phyloP scores from a whole-genome alignment of 2,329 filamentous ascomycete species.

The Biscogniauxia marginata region DNA sequence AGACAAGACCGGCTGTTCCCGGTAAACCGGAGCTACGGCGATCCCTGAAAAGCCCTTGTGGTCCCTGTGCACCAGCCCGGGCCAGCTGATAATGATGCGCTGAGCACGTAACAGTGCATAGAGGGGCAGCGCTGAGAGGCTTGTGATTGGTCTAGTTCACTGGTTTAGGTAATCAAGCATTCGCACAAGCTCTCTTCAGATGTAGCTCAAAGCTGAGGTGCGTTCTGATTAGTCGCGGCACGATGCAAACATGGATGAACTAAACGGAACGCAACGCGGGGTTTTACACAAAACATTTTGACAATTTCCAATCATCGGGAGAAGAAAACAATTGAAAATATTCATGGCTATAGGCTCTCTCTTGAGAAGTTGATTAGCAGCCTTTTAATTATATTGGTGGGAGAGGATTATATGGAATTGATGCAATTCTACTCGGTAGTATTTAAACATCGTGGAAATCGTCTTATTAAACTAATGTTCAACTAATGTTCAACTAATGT shows the following conservation, averaged over 20 bases:
- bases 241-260: not conserved
- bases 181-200: conserved; percentile 7
- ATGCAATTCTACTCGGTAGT: not conserved
- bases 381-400: not conserved
- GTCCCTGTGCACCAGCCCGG: conserved; percentile 1
- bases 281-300: not conserved
- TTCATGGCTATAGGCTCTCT: not conserved
- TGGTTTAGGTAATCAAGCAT: conserved; percentile 8
- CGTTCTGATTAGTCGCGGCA: not conserved
- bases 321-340: not conserved
- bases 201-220: not conserved
- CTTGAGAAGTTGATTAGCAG: not conserved
- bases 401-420: not conserved
- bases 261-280: not conserved
- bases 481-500: no score
- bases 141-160: conserved; percentile 15
- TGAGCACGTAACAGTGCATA: conserved; percentile 22
- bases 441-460: no score
- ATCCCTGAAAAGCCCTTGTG: not conserved
- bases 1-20: conserved; percentile 29
- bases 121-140: conserved; percentile 4
- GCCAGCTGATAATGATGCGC: conserved; percentile 22
- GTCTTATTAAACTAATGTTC: no score
- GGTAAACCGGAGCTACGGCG: conserved; percentile 13
- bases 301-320: not conserved